Percentiles rank a stretch among this genome's conserved stretches.
phyloP scores from a whole-genome alignment of 176 grass and related monocot species.

The Cenchrus purpureus region DNA sequence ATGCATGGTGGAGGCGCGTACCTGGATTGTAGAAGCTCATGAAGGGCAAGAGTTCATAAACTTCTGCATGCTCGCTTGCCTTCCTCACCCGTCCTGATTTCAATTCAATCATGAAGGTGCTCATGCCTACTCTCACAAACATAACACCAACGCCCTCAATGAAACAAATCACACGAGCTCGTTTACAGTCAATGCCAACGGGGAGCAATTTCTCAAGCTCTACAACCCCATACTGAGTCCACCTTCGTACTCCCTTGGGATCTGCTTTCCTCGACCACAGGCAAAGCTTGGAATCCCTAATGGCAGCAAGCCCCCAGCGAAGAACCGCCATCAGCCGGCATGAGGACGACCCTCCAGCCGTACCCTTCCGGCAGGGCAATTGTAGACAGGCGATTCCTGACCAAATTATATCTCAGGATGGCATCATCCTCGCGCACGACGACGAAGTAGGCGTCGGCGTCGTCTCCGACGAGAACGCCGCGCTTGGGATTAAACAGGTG shows the following conservation, averaged over 20 bases:
- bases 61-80: neutral
- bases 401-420: neutral
- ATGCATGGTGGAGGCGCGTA: neutral
- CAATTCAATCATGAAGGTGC: neutral
- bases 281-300: neutral
- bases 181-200: too few relatives aligned
- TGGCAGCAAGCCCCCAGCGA: neutral
- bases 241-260: neutral
- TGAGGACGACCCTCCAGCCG: too few relatives aligned
- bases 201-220: too few relatives aligned
- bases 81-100: neutral
- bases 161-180: too few relatives aligned
- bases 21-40: neutral
- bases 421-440: neutral
- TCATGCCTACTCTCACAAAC: neutral
- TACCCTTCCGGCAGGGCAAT: neutral
- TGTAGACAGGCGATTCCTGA: too few relatives aligned
- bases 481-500: rapidly evolving
- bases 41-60: neutral
- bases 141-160: neutral
- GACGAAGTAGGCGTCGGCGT: neutral
- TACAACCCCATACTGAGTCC: neutral
- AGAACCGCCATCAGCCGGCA: neutral
- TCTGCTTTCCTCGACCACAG: neutral
- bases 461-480: neutral